phyloP scores from a whole-genome alignment of 129 eudicot genomes.

The Centaurea solstitialis region DNA sequence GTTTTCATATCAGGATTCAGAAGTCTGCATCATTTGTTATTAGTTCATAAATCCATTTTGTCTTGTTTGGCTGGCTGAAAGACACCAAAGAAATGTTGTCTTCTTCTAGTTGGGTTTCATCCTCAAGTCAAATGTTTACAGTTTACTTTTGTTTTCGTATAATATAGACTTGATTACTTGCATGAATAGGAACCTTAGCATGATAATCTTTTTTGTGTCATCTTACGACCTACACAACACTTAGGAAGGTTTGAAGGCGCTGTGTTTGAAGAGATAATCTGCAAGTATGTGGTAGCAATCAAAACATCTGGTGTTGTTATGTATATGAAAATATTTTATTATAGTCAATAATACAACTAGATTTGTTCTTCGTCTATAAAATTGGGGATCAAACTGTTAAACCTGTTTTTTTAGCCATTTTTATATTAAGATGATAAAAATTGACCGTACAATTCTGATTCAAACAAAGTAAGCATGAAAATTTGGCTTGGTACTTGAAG shows the following conservation, averaged over 20 bases:
- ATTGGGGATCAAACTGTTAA: conserved; percentile 2
- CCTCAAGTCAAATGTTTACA: background rate
- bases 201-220: background rate
- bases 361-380: background rate
- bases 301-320: background rate
- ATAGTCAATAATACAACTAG: background rate
- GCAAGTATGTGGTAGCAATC: background rate
- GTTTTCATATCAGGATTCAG: background rate
- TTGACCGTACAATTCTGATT: background rate
- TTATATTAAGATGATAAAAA: conserved; percentile 12
- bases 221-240: background rate
- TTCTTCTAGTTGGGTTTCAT: conserved; percentile 14
- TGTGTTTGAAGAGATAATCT: conserved; percentile 13
- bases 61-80: conserved; percentile 18
- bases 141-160: background rate
- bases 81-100: background rate
- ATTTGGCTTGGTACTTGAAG: background rate
- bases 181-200: background rate
- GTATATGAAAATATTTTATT: background rate
- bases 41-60: background rate
- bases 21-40: background rate
- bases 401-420: background rate
- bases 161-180: background rate
- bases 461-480: background rate
- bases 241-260: background rate